These are phyloP conservation scores for Hordeum vulgare DNA, from an alignment of 176 grass and related monocot genomes.

Conservation along the genomic window MorexV3_pseudomolecules_assembly NC_058520.1:554614122-554614621, in stretches of 20 bases:
- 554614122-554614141: too few species aligned
- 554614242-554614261: neutral
- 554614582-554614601: too few species aligned
- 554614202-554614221: neutral
- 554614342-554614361: too few species aligned
- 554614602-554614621: constrained; percentile 13
- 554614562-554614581: too few species aligned
- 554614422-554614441: neutral
- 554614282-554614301: neutral
- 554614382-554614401: neutral
- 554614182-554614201: neutral
- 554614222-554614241: neutral
- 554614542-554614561: neutral
- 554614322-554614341: neutral
- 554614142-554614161: neutral
- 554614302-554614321: neutral
- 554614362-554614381: neutral
- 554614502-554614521: neutral
- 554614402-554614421: neutral
- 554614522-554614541: too few species aligned
- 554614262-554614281: neutral
- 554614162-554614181: neutral
- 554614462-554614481: neutral
- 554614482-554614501: neutral
- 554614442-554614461: too few species aligned